Evolutionary conservation across 108 stramenopile species (phyloP).

Genomic region (Mediolabrus comicus): DNA sequence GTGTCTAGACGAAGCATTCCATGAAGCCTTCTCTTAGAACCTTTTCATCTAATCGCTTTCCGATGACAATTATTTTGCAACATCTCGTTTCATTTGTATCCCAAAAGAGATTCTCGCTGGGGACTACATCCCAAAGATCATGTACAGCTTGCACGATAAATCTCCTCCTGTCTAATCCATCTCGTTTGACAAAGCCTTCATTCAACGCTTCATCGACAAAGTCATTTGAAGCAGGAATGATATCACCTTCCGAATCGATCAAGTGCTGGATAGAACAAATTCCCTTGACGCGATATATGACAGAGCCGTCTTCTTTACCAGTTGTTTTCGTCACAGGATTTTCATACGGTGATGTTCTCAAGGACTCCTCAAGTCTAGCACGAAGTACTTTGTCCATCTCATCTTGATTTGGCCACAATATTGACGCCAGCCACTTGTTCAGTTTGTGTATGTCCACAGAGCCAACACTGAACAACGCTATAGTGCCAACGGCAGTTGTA

Average conservation of each 20-base stretch:
- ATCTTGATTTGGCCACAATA: conserved; percentile 87
- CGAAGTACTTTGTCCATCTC: conserved; percentile 61
- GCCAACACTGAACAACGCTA: conserved; percentile 52
- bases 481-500: conserved; percentile 64
- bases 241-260: conserved; percentile 19
- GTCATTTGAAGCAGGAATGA: conserved; percentile 20
- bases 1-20: conserved; percentile 45
- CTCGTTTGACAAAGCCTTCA: conserved; percentile 6
- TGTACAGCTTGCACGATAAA: conserved; percentile 82
- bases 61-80: conserved; percentile 88
- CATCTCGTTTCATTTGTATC: conserved; percentile 53
- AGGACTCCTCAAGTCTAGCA: conserved; percentile 43
- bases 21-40: conserved; percentile 59
- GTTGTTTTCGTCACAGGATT: background rate
- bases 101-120: conserved; percentile 55
- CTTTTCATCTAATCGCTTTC: conserved; percentile 58
- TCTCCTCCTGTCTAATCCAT: conserved; percentile 53
- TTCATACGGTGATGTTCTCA: background rate
- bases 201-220: conserved; percentile 13
- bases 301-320: conserved; percentile 12
- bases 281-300: conserved; percentile 80
- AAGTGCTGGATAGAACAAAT: conserved; percentile 54
- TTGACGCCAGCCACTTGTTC: conserved; percentile 78
- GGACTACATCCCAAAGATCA: conserved; percentile 85
- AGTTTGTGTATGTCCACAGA: conserved; percentile 54